Evolutionary conservation across 2,329 filamentous ascomycete species (phyloP), one percentile per base, ranked within the genome.

Genomic region (Colletotrichum camelliae): DNA sequence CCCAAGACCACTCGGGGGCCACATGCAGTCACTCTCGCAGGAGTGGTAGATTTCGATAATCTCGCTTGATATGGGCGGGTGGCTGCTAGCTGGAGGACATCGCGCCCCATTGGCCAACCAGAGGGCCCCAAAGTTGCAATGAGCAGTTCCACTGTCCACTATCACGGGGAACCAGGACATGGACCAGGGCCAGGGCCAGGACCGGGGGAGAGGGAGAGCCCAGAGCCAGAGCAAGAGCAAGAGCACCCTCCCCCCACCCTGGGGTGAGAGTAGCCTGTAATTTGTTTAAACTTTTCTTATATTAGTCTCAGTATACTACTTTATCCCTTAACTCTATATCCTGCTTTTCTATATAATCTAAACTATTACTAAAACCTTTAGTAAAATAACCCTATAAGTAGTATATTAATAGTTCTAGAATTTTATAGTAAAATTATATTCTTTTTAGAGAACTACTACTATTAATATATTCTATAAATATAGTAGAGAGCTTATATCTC

Each of bases 1-100:
- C 43, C 43, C 43, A 48, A 48, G n/a, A 48, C 43, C 55, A 33
- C 29, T 61, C 24, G 18, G 29, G 58, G 58, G 58, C 58, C 27
- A 66, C 62, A 66, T 66, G 62, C 62, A 66, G 62, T 66, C 62
- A 66, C 37, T 69, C 64, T 68, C 73, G 73, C 75, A 76, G 65
- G 67, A 73, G 72, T 39, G 69, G 43, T 73, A 77, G 76, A 77
- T 77, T 77, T 75, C 70, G 70, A 76, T 79, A 79, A 80, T 80
- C 76, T 80, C 79, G 79, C 78, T 79, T 80, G 77, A 77, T 76
- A 70, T 70, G 70, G 70, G 74, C 76, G 64, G 62, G 74, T 76
- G 76, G 74, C 74, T 76, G 70, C 74, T 77, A 76, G 71, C 48
- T 48, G 60, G 61, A 62, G 43, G 35, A 37, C 64, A 55, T 29